These are phyloP conservation scores for Cajanus cajan DNA, from an alignment of 306 rosid species.

Conservation along the genomic window DNA sequence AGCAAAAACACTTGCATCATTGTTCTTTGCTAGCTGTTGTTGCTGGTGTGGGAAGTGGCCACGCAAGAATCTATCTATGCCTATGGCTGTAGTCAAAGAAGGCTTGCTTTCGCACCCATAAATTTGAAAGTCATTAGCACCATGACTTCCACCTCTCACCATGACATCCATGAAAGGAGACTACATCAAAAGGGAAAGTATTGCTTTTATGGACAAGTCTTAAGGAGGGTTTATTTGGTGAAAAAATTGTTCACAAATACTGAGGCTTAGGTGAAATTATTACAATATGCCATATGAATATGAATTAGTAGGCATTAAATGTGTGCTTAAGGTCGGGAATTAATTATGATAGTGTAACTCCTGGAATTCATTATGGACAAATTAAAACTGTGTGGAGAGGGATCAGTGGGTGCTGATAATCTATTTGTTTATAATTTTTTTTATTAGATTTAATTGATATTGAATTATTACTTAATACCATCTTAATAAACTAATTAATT, in stretches of 20 bases:
- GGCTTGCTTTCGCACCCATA: conserved; percentile 2
- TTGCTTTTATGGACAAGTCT: conserved; percentile 7
- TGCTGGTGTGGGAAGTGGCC: conserved; percentile 32
- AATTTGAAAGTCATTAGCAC: conserved; percentile 7
- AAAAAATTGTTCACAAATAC: conserved; percentile 25
- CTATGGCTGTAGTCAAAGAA: conserved; percentile 57
- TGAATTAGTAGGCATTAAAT: conserved; percentile 38
- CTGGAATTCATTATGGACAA: conserved; percentile 51
- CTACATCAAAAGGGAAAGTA: conserved; percentile 12
- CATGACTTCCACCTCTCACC: background rate
- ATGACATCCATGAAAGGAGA: conserved; percentile 30
- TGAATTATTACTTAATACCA: background rate
- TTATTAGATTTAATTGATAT: conserved; percentile 5
- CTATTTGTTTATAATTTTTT: background rate
- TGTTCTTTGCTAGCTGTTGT: conserved; percentile 26
- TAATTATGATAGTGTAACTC: conserved; percentile 46
- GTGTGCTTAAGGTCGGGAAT: conserved; percentile 33
- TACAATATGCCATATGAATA: conserved; percentile 45
- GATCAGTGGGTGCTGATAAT: conserved; percentile 43
- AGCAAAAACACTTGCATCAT: background rate
- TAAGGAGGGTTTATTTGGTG: conserved; percentile 18
- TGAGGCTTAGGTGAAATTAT: conserved; percentile 35
- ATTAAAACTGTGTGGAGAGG: conserved; percentile 34
- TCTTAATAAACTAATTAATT: conserved; percentile 22
- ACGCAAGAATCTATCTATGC: conserved; percentile 66